Conservation (phyloP, 108 stramenopile species). For the Chaetoceros tenuissimus region DNA sequence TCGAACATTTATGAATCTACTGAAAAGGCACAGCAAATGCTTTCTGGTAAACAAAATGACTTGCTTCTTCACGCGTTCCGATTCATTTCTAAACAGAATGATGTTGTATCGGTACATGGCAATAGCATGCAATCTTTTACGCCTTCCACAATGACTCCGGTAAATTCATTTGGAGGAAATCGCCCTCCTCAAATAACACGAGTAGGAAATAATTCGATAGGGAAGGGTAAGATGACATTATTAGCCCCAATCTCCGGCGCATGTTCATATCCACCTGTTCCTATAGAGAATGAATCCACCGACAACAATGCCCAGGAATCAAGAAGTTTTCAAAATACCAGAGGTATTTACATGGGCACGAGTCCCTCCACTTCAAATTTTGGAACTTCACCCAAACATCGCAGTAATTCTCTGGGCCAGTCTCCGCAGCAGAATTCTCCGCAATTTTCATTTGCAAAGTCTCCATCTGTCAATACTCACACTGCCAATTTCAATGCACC, state of each 20-base stretch:
- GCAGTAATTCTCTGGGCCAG: neutral
- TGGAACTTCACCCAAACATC: neutral
- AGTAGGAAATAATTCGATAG: neutral
- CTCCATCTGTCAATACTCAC: neutral
- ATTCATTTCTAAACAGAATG: slow-evolving; percentile 8
- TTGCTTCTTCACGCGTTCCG: slow-evolving; percentile 36
- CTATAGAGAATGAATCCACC: neutral
- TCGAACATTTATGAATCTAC: slow-evolving; percentile 83
- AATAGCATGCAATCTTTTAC: neutral
- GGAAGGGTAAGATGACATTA: neutral
- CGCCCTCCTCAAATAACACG: neutral
- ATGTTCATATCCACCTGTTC: neutral
- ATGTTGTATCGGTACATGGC: neutral
- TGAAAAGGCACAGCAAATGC: slow-evolving; percentile 31
- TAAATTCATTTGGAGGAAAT: too few species aligned
- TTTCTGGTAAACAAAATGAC: slow-evolving; percentile 30
- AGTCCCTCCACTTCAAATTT: neutral
- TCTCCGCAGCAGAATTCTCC: neutral
- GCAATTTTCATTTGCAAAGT: neutral
- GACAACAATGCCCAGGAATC: neutral
- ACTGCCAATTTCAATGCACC: slow-evolving; percentile 1
- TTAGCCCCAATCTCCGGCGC: neutral
- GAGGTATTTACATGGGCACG: neutral
- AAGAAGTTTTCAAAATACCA: neutral
- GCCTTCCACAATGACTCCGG: too few species aligned